These are phyloP conservation scores for Jasminum sambac DNA, from an alignment of 257 asterid genomes.

Conservation along the genomic window DNA sequence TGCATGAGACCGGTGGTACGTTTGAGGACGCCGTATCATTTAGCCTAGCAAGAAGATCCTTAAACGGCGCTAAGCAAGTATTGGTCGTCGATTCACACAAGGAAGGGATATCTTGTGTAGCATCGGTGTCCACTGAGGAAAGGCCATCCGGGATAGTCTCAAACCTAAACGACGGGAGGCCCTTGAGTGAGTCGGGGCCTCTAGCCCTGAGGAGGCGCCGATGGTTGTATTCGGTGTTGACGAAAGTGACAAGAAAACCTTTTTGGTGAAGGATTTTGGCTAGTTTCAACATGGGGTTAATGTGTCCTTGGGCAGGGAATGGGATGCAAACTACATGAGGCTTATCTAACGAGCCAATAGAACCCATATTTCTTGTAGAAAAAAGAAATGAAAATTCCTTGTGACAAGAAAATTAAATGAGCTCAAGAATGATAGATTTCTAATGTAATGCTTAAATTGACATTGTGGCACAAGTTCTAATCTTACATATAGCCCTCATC, in stretches of 20 bases:
- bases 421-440: background rate
- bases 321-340: conserved; percentile 59
- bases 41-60: conserved; percentile 38
- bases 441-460: background rate
- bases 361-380: conserved; percentile 22
- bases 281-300: conserved; percentile 52
- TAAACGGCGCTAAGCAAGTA: conserved; percentile 37
- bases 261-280: conserved; percentile 47
- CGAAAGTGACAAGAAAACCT: conserved; percentile 55
- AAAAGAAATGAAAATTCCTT: background rate
- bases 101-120: conserved; percentile 46
- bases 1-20: conserved; percentile 50
- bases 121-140: conserved; percentile 38
- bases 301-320: conserved; percentile 57
- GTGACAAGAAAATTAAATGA: background rate
- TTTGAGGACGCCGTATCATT: conserved; percentile 13
- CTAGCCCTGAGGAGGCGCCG: conserved; percentile 41
- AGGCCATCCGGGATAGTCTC: conserved; percentile 62
- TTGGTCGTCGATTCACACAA: conserved; percentile 29
- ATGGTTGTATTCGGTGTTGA: conserved; percentile 51
- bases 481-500: background rate
- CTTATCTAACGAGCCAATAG: conserved; percentile 7
- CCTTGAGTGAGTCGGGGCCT: conserved; percentile 32
- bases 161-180: conserved; percentile 39
- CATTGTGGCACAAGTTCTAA: background rate